A percentile compares a stretch with the other conserved stretches of the same genome.
phyloP scores from a whole-genome alignment of 2,329 filamentous ascomycete genomes.

The Diaporthe sp. region DNA sequence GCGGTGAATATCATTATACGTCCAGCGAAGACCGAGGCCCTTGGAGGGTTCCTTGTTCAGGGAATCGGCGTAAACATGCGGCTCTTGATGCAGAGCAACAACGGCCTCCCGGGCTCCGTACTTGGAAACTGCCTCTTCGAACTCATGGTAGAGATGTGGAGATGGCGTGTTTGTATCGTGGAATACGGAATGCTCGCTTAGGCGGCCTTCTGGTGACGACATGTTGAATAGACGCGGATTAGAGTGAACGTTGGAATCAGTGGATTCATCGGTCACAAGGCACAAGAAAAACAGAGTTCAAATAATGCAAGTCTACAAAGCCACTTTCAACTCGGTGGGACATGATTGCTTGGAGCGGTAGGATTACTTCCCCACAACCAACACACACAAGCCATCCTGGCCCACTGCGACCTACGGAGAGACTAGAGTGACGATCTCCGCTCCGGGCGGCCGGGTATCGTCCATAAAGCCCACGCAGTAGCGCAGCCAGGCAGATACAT shows the following conservation, averaged over 20 bases:
- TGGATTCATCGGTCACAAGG: not conserved
- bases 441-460: not conserved
- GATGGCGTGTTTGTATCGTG: not conserved
- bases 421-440: not conserved
- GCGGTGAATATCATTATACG: not conserved
- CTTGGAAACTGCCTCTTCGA: conserved; percentile 3
- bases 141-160: not conserved
- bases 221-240: not conserved
- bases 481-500: not conserved
- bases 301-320: not conserved
- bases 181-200: conserved; percentile 6
- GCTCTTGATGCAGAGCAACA: not conserved
- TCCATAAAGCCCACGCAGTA: not conserved
- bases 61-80: not conserved
- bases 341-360: not conserved
- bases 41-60: not conserved
- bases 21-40: conserved; percentile 2
- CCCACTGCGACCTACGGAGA: not conserved
- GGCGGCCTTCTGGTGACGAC: not conserved
- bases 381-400: not conserved
- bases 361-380: not conserved
- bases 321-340: not conserved
- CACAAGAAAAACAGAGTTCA: not conserved
- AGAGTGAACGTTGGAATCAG: not conserved
- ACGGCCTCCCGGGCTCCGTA: not conserved